Base-by-base conservation (phyloP, 2,329 filamentous ascomycete species). In the Monosporascus sp. region DNA sequence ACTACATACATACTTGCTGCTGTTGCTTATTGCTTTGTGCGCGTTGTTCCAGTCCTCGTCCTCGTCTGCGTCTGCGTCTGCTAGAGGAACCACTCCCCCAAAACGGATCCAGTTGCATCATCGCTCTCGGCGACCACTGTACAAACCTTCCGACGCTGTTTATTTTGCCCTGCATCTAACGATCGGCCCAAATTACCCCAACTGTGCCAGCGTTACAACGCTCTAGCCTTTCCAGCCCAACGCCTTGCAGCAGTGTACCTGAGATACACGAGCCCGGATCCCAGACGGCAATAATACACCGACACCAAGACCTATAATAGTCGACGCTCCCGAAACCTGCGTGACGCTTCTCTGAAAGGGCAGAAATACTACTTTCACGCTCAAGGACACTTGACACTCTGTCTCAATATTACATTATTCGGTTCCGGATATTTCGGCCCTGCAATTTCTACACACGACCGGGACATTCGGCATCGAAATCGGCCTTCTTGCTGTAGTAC, bases 321-420 rank as follows among this genome's bases (percentile, higher is more conserved):
- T 48, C 58, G 54, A 56, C 48, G 52, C 55, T 65, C 54, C 65
- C 63, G 65, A 67, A 54, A 67, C 65, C 55, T 66, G 63, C 63
- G 60, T 62, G 59, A 65, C 63, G 55, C 51, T 65, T 66, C 61
- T 65, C 57, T 63, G 62, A 34, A 34, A 34, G 9, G 31, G 31
- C 31, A 34, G 31, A 14, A 34, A 34, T 34, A 34, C 31, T 34
- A 34, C 31, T 14, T 34, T 14, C 31, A 34, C 11, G 31, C 31
- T 34, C 31, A 34, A 34, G 11, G 31, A 34, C 31, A 34, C 4
- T 34, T 34, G 2, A 5, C 27, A 0, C 19, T 4, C 14, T 26
- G 24, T 27, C 22, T n/a, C 24, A 46, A n/a, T 31, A 46, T n/a
- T 27, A 46, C 14, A 22, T 1, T 27, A 22, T 27, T 14, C 22